Evolutionary conservation across 108 stramenopile species (phyloP).

Genomic region (Pseudonitzschia multistriata): DNA sequence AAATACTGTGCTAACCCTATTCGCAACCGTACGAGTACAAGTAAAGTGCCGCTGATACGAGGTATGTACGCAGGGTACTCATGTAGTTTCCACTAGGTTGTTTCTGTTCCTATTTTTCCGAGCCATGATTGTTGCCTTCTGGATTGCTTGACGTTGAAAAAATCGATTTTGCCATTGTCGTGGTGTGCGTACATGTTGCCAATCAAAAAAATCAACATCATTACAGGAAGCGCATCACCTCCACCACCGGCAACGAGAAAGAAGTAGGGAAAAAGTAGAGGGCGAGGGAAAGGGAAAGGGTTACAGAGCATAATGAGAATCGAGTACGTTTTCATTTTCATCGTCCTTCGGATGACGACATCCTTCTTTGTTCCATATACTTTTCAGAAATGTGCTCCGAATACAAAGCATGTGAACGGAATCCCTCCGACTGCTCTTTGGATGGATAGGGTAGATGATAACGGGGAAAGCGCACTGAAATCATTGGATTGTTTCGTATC

Average conservation of each 20-base stretch:
- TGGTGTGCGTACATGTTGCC: no score
- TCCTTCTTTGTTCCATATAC: conserved; percentile 6
- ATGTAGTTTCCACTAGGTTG: no score
- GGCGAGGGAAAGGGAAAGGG: background rate
- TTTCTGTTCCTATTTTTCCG: no score
- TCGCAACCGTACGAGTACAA: no score
- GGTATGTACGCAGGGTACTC: no score
- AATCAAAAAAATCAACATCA: no score
- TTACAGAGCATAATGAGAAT: conserved; percentile 3
- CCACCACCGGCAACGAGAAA: background rate
- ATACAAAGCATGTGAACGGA: background rate
- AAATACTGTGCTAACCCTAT: no score
- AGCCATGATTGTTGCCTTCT: no score
- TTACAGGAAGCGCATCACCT: no score
- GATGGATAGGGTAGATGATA: background rate
- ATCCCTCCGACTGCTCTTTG: background rate
- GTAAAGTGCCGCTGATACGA: no score
- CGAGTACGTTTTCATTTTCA: background rate
- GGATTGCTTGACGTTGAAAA: no score
- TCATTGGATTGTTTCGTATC: conserved; percentile 25
- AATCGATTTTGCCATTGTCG: no score
- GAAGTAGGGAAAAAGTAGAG: background rate
- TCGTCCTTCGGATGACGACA: conserved; percentile 11
- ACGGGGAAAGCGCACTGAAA: background rate
- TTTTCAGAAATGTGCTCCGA: background rate